A percentile compares a stretch with the other conserved stretches of the same genome.
These are phyloP conservation scores for Clarireedia paspali DNA, from an alignment of 2,329 filamentous ascomycete genomes.

Conservation along the genomic window DNA sequence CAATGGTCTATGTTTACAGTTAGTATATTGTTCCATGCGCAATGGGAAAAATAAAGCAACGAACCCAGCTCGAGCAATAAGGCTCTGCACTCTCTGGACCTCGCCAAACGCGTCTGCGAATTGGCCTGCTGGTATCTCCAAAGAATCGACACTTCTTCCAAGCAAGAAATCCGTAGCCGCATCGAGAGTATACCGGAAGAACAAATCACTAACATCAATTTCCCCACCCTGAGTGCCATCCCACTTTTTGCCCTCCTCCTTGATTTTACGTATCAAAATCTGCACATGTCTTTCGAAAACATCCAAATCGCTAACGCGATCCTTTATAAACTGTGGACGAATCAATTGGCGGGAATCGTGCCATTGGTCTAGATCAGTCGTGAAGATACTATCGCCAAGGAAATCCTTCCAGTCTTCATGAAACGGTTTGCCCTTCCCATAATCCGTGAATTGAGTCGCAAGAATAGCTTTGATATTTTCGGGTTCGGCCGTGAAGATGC, in stretches of 20 bases:
- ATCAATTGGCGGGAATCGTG: slow-evolving; percentile 74
- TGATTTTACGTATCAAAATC: slow-evolving; percentile 61
- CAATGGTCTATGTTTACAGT: slow-evolving; percentile 41
- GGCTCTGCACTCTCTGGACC: slow-evolving; percentile 66
- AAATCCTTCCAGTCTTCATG: slow-evolving; percentile 69
- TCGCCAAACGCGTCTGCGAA: slow-evolving; percentile 80
- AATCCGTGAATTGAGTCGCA: slow-evolving; percentile 80
- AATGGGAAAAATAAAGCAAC: slow-evolving; percentile 12
- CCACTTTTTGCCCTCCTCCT: slow-evolving; percentile 42
- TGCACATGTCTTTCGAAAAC: slow-evolving; percentile 75
- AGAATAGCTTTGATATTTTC: slow-evolving; percentile 89
- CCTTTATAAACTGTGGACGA: slow-evolving; percentile 78
- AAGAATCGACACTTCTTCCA: slow-evolving; percentile 61
- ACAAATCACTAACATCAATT: slow-evolving; percentile 66
- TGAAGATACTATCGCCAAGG: slow-evolving; percentile 69
- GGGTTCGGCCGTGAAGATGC: slow-evolving; percentile 68
- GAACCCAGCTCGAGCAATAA: slow-evolving; percentile 56
- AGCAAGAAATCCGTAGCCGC: slow-evolving; percentile 81
- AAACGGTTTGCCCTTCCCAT: slow-evolving; percentile 72
- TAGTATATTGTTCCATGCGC: neutral
- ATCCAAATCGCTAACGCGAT: slow-evolving; percentile 74
- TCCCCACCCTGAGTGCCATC: slow-evolving; percentile 47
- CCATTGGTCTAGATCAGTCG: slow-evolving; percentile 74
- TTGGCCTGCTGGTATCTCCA: slow-evolving; percentile 46
- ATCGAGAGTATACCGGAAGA: slow-evolving; percentile 82